Conservation (phyloP, 163 green algal genomes). For the Scenedesmus sp. region DNA sequence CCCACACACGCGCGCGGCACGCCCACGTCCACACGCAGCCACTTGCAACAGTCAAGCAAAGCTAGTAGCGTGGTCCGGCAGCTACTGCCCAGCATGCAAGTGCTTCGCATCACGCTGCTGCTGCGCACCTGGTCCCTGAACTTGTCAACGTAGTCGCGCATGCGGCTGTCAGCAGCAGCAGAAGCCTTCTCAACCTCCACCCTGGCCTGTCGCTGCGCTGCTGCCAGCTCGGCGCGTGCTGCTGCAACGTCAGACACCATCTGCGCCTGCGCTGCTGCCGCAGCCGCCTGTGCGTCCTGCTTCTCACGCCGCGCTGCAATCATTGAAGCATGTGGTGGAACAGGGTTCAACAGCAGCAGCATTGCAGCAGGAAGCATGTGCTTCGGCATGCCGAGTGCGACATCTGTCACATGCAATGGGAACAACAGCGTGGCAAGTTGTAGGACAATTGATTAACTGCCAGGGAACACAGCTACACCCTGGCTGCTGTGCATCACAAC, state of each 20-base stretch:
- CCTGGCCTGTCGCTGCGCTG: constrained; percentile 49
- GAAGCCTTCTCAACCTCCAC: constrained; percentile 62
- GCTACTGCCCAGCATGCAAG: neutral
- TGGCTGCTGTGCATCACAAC: neutral
- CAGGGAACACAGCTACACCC: neutral
- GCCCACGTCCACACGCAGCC: neutral
- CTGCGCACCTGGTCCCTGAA: constrained; percentile 61
- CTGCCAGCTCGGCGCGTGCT: constrained; percentile 26
- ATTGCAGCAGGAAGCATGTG: neutral
- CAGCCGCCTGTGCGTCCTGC: constrained; percentile 70
- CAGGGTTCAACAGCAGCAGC: neutral
- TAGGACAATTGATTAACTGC: neutral
- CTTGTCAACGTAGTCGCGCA: constrained; percentile 70
- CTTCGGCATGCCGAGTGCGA: neutral
- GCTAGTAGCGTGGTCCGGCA: no score
- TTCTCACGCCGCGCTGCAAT: constrained; percentile 69
- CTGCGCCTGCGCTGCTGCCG: constrained; percentile 55
- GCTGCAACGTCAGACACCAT: constrained; percentile 57
- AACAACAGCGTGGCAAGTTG: neutral
- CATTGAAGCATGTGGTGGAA: neutral
- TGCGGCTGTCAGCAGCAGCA: constrained; percentile 61
- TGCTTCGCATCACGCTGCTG: neutral
- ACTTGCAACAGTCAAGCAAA: neutral
- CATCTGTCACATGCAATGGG: neutral
- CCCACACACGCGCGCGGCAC: neutral